Evolutionary conservation across 768 basidiomycete species (phyloP).

Genomic region (Tylopilus balloui): DNA sequence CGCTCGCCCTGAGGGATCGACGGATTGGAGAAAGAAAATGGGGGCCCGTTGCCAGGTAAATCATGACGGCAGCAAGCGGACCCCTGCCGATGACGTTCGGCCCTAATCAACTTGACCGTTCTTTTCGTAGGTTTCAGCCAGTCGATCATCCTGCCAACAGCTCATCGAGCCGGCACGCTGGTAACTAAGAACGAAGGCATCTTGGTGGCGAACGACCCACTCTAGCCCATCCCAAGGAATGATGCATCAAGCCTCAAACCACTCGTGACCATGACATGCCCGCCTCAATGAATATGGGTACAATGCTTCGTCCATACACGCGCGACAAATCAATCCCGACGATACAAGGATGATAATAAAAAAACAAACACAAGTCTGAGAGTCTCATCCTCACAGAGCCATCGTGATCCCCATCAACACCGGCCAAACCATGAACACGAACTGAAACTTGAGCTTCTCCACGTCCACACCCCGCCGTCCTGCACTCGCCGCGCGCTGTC

Average conservation of each 20-base stretch:
- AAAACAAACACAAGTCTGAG: not conserved
- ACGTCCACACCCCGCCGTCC: constrained; percentile 25
- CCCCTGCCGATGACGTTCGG: not conserved
- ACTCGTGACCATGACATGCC: no score
- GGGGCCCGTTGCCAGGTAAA: not conserved
- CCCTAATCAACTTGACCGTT: not conserved
- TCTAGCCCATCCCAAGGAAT: no score
- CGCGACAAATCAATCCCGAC: constrained; percentile 1
- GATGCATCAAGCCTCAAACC: no score
- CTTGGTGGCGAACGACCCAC: no score
- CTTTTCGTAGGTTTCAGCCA: not conserved
- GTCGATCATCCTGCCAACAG: no score
- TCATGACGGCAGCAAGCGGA: not conserved
- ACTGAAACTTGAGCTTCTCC: constrained; percentile 40
- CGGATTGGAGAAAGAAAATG: not conserved
- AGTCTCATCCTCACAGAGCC: constrained; percentile 37
- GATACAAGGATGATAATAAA: not conserved
- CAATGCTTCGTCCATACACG: not conserved
- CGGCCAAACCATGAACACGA: constrained; percentile 54
- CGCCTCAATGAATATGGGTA: not conserved
- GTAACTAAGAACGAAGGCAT: no score
- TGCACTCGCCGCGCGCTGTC: constrained; percentile 16
- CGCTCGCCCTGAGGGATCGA: not conserved
- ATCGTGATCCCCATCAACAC: constrained; percentile 52
- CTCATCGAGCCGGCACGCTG: no score